These are phyloP conservation scores for Lipomyces starkeyi DNA, from an alignment of 805 yeast genomes.

Conservation along the genomic window DNA sequence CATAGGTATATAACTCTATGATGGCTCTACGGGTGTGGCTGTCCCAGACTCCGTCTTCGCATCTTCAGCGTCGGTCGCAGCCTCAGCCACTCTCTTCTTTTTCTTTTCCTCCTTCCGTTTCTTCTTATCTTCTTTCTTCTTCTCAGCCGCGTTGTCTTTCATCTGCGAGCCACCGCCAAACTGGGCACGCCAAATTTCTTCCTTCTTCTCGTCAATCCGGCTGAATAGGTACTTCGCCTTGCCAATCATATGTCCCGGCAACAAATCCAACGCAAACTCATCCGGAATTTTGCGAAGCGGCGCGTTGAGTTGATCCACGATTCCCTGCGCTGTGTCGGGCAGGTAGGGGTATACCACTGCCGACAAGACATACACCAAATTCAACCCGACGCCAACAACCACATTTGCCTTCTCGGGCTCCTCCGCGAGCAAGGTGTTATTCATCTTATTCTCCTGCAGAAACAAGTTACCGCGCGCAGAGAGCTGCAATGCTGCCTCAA, in stretches of 20 bases:
- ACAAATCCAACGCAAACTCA: conserved; percentile 68
- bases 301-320: conserved; percentile 79
- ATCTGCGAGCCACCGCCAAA: conserved; percentile 78
- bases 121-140: conserved; percentile 35
- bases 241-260: conserved; percentile 84
- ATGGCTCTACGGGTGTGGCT: background rate
- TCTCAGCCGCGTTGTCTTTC: conserved; percentile 28
- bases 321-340: conserved; percentile 79
- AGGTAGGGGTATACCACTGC: conserved; percentile 85
- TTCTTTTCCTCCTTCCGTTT: conserved; percentile 33
- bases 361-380: conserved; percentile 83
- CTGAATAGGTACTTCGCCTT: conserved; percentile 90
- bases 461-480: conserved; percentile 94
- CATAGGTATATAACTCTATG: background rate
- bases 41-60: background rate
- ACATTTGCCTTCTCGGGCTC: conserved; percentile 84
- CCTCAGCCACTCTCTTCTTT: conserved; percentile 23
- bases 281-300: conserved; percentile 82
- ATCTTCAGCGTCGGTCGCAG: background rate
- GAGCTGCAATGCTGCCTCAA: conserved; percentile 88
- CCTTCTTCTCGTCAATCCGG: conserved; percentile 88
- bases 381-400: conserved; percentile 88
- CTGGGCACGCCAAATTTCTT: conserved; percentile 82
- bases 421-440: conserved; percentile 79
- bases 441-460: conserved; percentile 94